Base-by-base conservation (phyloP, 495 filamentous ascomycete species). In the Aspergillus ostianus region DNA sequence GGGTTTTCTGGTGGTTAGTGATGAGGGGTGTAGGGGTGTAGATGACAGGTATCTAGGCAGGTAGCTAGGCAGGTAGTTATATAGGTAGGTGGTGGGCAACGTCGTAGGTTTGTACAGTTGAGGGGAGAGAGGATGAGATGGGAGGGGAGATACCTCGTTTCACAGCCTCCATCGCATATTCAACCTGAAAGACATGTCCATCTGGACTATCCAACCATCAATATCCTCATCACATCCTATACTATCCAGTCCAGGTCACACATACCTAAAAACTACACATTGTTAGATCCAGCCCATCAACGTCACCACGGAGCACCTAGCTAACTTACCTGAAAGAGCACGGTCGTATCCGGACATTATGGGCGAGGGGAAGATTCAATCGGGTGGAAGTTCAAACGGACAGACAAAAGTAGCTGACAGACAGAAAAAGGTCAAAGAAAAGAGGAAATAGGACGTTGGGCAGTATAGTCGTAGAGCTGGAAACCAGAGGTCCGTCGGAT, bases 141-240 rank as follows among this genome's bases (percentile, higher is more conserved):
- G 46, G 57, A 6, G 30, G 46, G 47, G 19, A 67, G 67, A 56
- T 82, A 95, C 93, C 94, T 91, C 94, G 79, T 80, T 98, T 98
- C 58, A 98, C 94, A 56, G 94, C 94, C 82, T 98, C 94, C 61
- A 96, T 89, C 58, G 94, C 94, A 83, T 98, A 98, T 82, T 98
- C 94, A 67, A 98, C 94, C 76, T 98, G 94, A 82, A 98, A 98
- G 66, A 98, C 93, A 80, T 98, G 94, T 75, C 94, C 94, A 79
- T 98, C 94, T 64, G 94, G 94, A 81, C 93, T 97, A 65, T 67
- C 70, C 52, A 61, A 32, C 10, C 6, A 32, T 32, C 30, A 32
- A 32, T 12, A 32, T 32, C 30, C 30, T 8, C 6, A 7, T 12
- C 6, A 12, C 30, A 32, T 7, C 30, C 23, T 7, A 32, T 32